Percentiles rank a stretch among this genome's conserved stretches.
Evolutionary conservation across 2,329 filamentous ascomycete genomes (phyloP).

Genomic region (Trichoderma endophyticum): DNA sequence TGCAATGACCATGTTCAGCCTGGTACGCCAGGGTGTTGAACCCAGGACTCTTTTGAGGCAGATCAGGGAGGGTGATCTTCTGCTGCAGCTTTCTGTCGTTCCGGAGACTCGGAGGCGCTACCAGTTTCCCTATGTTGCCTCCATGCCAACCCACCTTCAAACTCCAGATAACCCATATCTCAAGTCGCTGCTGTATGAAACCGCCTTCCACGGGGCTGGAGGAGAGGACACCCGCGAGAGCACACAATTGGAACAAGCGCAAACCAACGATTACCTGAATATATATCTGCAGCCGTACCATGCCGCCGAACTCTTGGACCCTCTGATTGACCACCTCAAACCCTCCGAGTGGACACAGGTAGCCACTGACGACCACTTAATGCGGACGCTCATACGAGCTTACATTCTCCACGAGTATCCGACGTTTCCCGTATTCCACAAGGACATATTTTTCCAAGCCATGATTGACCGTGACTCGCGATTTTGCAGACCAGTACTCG

Average conservation of each 20-base stretch:
- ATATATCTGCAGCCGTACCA: conserved; percentile 33
- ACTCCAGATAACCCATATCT: conserved; percentile 25
- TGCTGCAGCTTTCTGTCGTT: conserved; percentile 33
- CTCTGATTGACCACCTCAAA: conserved; percentile 27
- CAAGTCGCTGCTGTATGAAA: conserved; percentile 24
- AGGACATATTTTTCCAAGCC: conserved; percentile 36
- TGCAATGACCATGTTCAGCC: neutral
- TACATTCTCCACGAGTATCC: conserved; percentile 33
- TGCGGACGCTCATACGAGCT: conserved; percentile 27
- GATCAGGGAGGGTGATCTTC: conserved; percentile 34
- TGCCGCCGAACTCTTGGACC: conserved; percentile 31
- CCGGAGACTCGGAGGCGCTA: conserved; percentile 36
- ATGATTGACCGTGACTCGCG: conserved; percentile 29
- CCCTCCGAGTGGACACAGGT: conserved; percentile 36
- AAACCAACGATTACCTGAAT: neutral
- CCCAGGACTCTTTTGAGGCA: conserved; percentile 30
- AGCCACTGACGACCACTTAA: conserved; percentile 30
- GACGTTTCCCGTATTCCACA: conserved; percentile 33
- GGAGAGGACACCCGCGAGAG: neutral
- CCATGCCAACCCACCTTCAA: conserved; percentile 29
- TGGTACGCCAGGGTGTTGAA: conserved; percentile 21
- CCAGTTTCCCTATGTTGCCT: conserved; percentile 33
- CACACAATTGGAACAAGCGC: neutral
- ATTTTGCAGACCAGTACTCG: conserved; percentile 37
- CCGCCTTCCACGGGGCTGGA: neutral